Base-by-base conservation (phyloP, 1,284 basidiomycete species). In the Malassezia obtusa region DNA sequence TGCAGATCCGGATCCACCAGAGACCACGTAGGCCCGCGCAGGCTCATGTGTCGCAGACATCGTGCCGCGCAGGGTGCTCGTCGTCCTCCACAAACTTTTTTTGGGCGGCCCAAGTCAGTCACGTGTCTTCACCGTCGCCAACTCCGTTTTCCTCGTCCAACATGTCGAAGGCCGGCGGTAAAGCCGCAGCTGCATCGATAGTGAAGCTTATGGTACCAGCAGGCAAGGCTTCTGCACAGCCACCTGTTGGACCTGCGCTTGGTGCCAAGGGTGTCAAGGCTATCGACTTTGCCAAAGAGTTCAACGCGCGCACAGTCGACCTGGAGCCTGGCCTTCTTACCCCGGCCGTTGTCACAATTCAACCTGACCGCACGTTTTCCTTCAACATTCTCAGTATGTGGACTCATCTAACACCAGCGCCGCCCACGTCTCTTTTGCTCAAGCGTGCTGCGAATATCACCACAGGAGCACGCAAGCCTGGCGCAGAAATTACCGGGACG, bases 261-360 rank as follows among this genome's bases (percentile, higher is more conserved):
- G 94, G 94, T 79, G 91, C 94, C 61, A 84, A 89, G 72, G 94
- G 94, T 68, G 90, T 99, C 63, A 96, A 96, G 78, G 92, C 91
- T 17, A 98, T 98, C 84, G 94, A 99, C 78, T 99, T 98, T 75
- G 94, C 90, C 79, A 98, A 96, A 45, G 63, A 68, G 43, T 72
- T 72, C 57, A 73, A 73, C 55, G 70, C 64, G 89, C 76, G 89
- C 87, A 51, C 84, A 82, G 85, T 87, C 19, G 85, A 90, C 73
- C 81, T 94, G 52, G 83, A 86, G 64, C 83, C 86, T 17, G 89
- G 89, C 36, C 81, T 87, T 14, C 92, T 94, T 2, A 83, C 83
- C 35, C 92, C 92, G 10, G 91, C 90, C 14, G 78, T 86, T 57
- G 91, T 99, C 71, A 87, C 84, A 53, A 86, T 98, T 65, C 84